Evolutionary conservation across 148 eudicot genomes (phyloP), one percentile per base, ranked within the genome.

Genomic region (Salicornia ramosissima): DNA sequence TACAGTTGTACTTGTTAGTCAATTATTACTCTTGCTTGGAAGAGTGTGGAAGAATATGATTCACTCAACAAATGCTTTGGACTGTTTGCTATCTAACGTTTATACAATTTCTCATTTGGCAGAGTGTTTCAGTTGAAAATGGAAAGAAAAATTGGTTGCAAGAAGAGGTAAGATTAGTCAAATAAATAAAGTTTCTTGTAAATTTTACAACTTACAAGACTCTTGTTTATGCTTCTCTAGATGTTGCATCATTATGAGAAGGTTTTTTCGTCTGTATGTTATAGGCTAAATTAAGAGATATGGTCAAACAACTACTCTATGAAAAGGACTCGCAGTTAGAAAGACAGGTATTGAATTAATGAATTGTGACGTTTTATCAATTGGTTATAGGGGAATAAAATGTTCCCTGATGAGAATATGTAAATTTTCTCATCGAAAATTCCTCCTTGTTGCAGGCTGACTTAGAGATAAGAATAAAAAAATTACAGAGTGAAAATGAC

Each of bases 401-500:
- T 40, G 10, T 2, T 61, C 4, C 29, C 8, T 22, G 54, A 42
- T 63, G 24, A 30, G 26, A 61, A 30, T 39, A 21, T 3, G 9
- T 5, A 19, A 0, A 34, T 1, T 40, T 62, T 42, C 43, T 50
- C 24, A 13, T 14, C 14, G 14, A 33, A 39, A 54, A 52, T 1
- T 10, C 7, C 21, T 18, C 34, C 34, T 28, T 30, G 28, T 66
- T 50, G 49, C 21, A 91, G 97, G 85, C 79, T 65, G 80, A 69
- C 47, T 55, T 86, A 74, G 89, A 86, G 74, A 69, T 26, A 71
- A 75, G 76, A 75, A 73, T 83, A 73, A 25, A 70, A 63, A 80
- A 82, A 63, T 52, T 88, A 67, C 77, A 83, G 74, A 52, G 50
- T 33, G 96, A 89, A 70, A 89, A 78, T 70, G 81, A 82, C 34